A percentile compares a stretch with the other conserved stretches of the same genome.
phyloP scores from a whole-genome alignment of 148 eudicot genomes.

The Amaranthus hypochondriacus region DNA sequence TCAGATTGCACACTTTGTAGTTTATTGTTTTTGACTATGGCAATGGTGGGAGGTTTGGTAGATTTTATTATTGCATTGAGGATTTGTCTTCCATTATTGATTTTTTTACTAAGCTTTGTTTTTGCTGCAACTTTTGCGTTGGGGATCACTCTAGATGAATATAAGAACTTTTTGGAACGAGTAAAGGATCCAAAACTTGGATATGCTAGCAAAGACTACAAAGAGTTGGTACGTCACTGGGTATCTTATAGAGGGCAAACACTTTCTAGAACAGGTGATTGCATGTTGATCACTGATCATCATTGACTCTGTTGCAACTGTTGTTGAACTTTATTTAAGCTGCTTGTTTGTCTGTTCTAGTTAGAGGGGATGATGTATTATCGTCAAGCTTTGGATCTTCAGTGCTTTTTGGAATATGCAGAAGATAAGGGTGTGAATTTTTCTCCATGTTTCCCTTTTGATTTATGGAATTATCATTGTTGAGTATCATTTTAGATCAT shows the following conservation, averaged over 20 bases:
- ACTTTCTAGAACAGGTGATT: slow-evolving; percentile 92
- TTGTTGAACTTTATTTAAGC: slow-evolving; percentile 17
- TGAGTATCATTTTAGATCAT: not conserved
- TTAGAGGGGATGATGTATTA: slow-evolving; percentile 99
- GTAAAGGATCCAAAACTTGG: slow-evolving; percentile 49
- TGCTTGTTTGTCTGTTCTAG: slow-evolving; percentile 38
- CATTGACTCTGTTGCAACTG: slow-evolving; percentile 1
- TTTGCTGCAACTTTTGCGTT: slow-evolving; percentile 6
- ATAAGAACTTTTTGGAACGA: slow-evolving; percentile 70
- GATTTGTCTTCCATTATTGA: slow-evolving; percentile 8
- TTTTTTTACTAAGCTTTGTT: slow-evolving; percentile 11
- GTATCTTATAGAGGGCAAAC: slow-evolving; percentile 98
- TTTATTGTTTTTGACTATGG: not conserved
- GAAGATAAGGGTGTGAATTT: slow-evolving; percentile 53
- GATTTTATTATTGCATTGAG: not conserved
- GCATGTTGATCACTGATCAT: not conserved
- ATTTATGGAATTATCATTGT: slow-evolving; percentile 1
- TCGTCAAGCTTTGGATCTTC: slow-evolving; percentile 87
- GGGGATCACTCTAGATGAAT: slow-evolving; percentile 58
- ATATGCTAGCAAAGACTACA: slow-evolving; percentile 43
- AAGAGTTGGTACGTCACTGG: slow-evolving; percentile 76
- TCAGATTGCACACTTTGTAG: not conserved
- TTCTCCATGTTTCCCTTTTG: not conserved
- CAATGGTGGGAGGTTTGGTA: not conserved
- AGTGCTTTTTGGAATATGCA: slow-evolving; percentile 83